Percentiles rank a stretch among this genome's conserved stretches.
These are phyloP conservation scores for Crassisporium funariophilum DNA, from an alignment of 768 basidiomycete species.

Conservation along the genomic window DNA sequence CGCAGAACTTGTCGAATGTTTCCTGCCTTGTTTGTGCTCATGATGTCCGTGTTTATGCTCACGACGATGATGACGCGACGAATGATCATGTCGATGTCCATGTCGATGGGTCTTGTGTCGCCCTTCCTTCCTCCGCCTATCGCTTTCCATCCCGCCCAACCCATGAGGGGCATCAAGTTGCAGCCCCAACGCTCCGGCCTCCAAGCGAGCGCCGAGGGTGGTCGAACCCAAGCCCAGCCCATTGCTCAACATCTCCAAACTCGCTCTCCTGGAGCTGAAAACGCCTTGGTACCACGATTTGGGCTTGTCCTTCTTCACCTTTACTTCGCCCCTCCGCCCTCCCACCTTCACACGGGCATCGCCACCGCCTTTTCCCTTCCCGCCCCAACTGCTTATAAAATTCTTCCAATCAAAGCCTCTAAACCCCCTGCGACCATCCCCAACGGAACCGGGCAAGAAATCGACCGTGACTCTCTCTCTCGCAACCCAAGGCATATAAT, in stretches of 20 bases:
- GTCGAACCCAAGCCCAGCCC: slow-evolving; percentile 23
- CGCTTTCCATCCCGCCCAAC: slow-evolving; percentile 10
- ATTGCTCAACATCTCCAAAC: slow-evolving; percentile 34
- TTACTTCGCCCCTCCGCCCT: slow-evolving; percentile 12
- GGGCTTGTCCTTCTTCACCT: slow-evolving; percentile 25
- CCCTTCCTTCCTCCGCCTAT: slow-evolving; percentile 15
- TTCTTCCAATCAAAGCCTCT: not conserved
- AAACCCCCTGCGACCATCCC: not conserved
- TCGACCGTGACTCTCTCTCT: slow-evolving; percentile 45
- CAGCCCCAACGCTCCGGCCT: slow-evolving; percentile 20
- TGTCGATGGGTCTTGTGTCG: slow-evolving; percentile 24
- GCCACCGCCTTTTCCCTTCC: not conserved
- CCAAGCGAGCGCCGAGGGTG: slow-evolving; percentile 25
- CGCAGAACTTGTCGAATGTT: slow-evolving; percentile 14
- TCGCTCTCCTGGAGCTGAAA: slow-evolving; percentile 25
- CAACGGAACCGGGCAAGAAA: slow-evolving; percentile 40
- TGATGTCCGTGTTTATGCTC: slow-evolving; percentile 16
- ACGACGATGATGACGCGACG: slow-evolving; percentile 23
- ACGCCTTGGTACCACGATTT: slow-evolving; percentile 37
- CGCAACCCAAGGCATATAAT: slow-evolving; percentile 51
- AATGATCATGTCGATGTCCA: slow-evolving; percentile 22
- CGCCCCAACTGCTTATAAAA: not conserved
- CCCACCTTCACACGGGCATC: not conserved
- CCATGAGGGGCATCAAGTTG: slow-evolving; percentile 14
- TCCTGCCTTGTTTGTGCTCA: slow-evolving; percentile 1